These are phyloP conservation scores for Candida verbasci DNA, from an alignment of 805 yeast species.

Conservation along the genomic window DNA sequence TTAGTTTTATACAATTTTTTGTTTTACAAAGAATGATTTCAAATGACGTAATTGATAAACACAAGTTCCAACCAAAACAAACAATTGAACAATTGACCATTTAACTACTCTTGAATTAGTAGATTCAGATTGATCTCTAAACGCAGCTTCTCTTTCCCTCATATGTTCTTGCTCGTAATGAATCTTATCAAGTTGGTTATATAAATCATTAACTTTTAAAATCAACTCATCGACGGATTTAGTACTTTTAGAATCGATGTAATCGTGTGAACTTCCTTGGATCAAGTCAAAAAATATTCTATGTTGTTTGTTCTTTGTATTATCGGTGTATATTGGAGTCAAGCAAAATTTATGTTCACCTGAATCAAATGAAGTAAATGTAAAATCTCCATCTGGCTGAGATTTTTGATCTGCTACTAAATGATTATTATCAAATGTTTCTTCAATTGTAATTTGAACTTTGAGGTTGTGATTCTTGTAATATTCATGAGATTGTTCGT, in stretches of 20 bases:
- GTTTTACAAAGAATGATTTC: slow-evolving; percentile 80
- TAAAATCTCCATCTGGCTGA: slow-evolving; percentile 58
- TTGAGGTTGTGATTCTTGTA: slow-evolving; percentile 52
- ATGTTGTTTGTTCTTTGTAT: slow-evolving; percentile 59
- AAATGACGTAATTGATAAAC: slow-evolving; percentile 73
- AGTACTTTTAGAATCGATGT: slow-evolving; percentile 59
- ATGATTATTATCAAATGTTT: slow-evolving; percentile 77
- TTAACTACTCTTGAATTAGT: slow-evolving; percentile 69
- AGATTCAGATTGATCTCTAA: slow-evolving; percentile 72
- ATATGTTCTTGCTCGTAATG: slow-evolving; percentile 46
- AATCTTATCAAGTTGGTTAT: slow-evolving; percentile 36
- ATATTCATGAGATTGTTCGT: slow-evolving; percentile 43
- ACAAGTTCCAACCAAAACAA: slow-evolving; percentile 66
- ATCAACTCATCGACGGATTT: slow-evolving; percentile 45
- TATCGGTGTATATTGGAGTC: slow-evolving; percentile 56
- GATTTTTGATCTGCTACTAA: slow-evolving; percentile 68
- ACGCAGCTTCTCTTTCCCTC: slow-evolving; percentile 71
- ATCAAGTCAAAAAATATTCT: slow-evolving; percentile 73
- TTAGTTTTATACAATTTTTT: slow-evolving; percentile 76
- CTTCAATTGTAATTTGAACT: slow-evolving; percentile 65
- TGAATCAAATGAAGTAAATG: slow-evolving; percentile 75
- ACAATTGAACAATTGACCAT: slow-evolving; percentile 71
- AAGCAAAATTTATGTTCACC: slow-evolving; percentile 87
- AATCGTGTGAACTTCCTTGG: slow-evolving; percentile 56
- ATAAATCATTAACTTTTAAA: slow-evolving; percentile 31